These are phyloP conservation scores for Rhynchosporium agropyri DNA, from an alignment of 2,329 filamentous ascomycete genomes.

Conservation along the genomic window DNA sequence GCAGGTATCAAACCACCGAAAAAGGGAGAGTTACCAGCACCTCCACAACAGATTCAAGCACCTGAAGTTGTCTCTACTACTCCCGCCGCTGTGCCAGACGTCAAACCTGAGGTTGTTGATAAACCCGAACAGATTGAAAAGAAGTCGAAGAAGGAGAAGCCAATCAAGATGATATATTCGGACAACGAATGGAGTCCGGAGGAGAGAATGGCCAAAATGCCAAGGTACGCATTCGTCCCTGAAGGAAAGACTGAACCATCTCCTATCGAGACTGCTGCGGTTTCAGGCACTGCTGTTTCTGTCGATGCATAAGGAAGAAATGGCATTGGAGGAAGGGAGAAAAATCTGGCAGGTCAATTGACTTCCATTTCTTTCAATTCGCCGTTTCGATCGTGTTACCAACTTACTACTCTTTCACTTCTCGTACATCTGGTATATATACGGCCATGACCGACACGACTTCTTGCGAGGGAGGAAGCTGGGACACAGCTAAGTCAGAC, in stretches of 20 bases:
- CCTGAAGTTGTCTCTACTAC: constrained; percentile 33
- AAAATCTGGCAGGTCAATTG: constrained; percentile 30
- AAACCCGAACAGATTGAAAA: constrained; percentile 56
- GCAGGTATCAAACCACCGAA: constrained; percentile 57
- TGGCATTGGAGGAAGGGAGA: constrained; percentile 14
- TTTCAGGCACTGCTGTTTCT: constrained; percentile 34
- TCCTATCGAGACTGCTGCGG: constrained; percentile 35
- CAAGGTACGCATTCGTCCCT: constrained; percentile 72
- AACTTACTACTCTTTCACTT: constrained; percentile 3
- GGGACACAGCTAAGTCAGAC: constrained; percentile 39
- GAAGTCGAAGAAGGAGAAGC: constrained; percentile 67
- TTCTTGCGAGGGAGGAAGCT: constrained; percentile 20
- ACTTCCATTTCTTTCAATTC: constrained; percentile 31
- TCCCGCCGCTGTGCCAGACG: constrained; percentile 46
- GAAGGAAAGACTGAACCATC: constrained; percentile 43
- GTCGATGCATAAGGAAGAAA: constrained; percentile 31
- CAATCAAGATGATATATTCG: constrained; percentile 78
- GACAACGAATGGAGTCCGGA: constrained; percentile 81
- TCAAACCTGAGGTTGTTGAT: constrained; percentile 30
- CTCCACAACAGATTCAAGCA: constrained; percentile 40
- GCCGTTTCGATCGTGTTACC: constrained; percentile 16
- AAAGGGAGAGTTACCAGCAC: constrained; percentile 48
- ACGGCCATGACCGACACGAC: background rate
- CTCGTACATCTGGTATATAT: background rate
- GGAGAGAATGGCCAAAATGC: constrained; percentile 81